phyloP scores from a whole-genome alignment of 2,329 filamentous ascomycete genomes.

The Biscogniauxia sp. region DNA sequence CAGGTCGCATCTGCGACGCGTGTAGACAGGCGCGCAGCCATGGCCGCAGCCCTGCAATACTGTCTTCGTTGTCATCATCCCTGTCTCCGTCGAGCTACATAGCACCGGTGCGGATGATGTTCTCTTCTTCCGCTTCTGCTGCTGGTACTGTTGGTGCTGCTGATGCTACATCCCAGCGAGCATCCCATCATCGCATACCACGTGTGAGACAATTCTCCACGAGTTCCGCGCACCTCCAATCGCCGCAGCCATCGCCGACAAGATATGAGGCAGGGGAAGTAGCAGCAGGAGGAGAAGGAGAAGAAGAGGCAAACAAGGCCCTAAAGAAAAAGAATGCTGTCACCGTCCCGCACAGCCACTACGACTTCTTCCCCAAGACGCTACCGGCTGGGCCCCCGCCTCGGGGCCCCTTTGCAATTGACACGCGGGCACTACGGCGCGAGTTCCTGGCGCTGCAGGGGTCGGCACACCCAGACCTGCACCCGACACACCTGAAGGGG shows the following conservation, averaged over 20 bases:
- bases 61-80: too few relatives aligned
- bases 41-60: neutral
- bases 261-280: too few relatives aligned
- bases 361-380: conserved; percentile 82
- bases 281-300: too few relatives aligned
- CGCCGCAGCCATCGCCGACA: neutral
- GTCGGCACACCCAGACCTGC: conserved; percentile 70
- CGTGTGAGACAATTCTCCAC: neutral
- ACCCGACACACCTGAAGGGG: conserved; percentile 51
- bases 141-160: too few relatives aligned
- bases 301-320: too few relatives aligned
- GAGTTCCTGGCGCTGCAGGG: conserved; percentile 88
- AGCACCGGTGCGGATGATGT: neutral
- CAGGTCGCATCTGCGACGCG: conserved; percentile 28
- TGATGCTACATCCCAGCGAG: neutral
- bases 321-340: conserved; percentile 1
- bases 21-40: conserved; percentile 22
- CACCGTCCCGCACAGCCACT: conserved; percentile 57
- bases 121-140: too few relatives aligned
- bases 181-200: neutral
- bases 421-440: conserved; percentile 66
- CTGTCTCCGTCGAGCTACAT: neutral
- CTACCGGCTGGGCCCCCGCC: conserved; percentile 78
- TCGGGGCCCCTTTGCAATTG: conserved; percentile 69
- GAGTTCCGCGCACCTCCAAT: neutral